phyloP scores from a whole-genome alignment of 768 basidiomycete genomes.

The Daedalea quercina region DNA sequence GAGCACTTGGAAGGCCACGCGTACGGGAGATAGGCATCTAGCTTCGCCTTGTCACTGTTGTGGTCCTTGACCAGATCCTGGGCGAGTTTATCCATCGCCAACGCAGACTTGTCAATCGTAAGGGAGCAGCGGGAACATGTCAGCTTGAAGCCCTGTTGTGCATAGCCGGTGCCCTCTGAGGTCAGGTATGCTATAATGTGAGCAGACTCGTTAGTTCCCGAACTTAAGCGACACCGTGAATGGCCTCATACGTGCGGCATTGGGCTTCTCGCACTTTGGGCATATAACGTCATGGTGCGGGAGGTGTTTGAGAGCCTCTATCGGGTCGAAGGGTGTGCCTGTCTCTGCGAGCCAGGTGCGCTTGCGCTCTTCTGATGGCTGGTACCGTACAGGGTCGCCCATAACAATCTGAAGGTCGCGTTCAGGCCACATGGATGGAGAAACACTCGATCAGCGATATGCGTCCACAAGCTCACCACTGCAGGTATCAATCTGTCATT shows the following conservation, averaged over 20 bases:
- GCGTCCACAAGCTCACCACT: conserved; percentile 6
- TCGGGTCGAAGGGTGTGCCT: conserved; percentile 24
- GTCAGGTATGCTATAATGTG: conserved; percentile 32
- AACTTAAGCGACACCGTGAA: neutral
- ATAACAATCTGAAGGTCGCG: conserved; percentile 10
- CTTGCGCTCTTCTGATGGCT: conserved; percentile 7
- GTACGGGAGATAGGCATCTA: neutral
- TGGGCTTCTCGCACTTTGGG: conserved; percentile 26
- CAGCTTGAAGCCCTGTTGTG: conserved; percentile 34
- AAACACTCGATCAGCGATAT: too few species aligned
- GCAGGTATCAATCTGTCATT: conserved; percentile 4
- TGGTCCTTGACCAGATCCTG: conserved; percentile 28
- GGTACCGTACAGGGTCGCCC: conserved; percentile 12
- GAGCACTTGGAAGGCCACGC: neutral
- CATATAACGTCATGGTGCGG: conserved; percentile 25
- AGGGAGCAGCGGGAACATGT: conserved; percentile 32
- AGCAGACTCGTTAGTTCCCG: neutral
- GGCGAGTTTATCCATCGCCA: conserved; percentile 38
- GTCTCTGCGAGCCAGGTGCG: conserved; percentile 15
- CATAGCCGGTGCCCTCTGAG: conserved; percentile 37
- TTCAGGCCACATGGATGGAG: neutral
- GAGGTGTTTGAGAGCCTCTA: conserved; percentile 25
- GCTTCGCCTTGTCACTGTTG: neutral
- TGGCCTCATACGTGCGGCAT: conserved; percentile 24
- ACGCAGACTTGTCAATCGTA: conserved; percentile 34